Base-by-base conservation (phyloP, 345 rosid species). In the Sonneratia alba region DNA sequence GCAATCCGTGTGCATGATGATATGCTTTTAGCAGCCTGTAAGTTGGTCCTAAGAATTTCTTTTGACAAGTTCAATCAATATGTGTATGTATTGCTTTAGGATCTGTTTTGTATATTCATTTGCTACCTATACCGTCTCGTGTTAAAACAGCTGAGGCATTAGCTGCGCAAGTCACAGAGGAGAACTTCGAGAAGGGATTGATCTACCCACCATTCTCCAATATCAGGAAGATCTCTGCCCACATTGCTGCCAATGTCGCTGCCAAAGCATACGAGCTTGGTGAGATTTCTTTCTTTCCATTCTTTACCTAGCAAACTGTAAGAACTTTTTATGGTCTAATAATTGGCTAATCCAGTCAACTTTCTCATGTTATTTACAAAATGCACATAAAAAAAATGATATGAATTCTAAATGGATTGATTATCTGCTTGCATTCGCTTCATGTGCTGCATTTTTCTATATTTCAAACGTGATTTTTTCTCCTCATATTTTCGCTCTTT, bases 251-350 rank as follows among this genome's bases (percentile, higher is more conserved):
- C 66, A 83, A 78, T n/a, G 98, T 91, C 13, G 99, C 97, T 73
- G 87, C 88, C 9, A 95, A 92, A 81, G 98, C 94, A 6, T 96
- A 96, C 67, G 96, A 96, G 75, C 92, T 91, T 21, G 97, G 98
- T 94, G 53, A 80, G 66, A 7, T 21, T 24, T 9, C 11, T 21
- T 57, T 10, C 24, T 61, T 7, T 12, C 10, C 24, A 1, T 2
- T 18, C 12, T 51, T 18, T 21, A n/a, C 57, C 7, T 51, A 51
- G 57, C 57, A 15, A 51, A 51, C 8, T 2, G 57, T 4, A 18
- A 51, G 10, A 51, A 57, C 22, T 8, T 57, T n/a, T 57, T 21
- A 21, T 57, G 32, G 34, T 57, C 63, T 12, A 11, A 6, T 7
- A 47, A 47, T 47, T 47, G 49, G 49, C 7, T 47, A 47, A 8